A percentile compares a stretch with the other conserved stretches of the same genome.
Conservation (phyloP, 164 flowering plant genomes). For the Liquidambar formosana region DNA sequence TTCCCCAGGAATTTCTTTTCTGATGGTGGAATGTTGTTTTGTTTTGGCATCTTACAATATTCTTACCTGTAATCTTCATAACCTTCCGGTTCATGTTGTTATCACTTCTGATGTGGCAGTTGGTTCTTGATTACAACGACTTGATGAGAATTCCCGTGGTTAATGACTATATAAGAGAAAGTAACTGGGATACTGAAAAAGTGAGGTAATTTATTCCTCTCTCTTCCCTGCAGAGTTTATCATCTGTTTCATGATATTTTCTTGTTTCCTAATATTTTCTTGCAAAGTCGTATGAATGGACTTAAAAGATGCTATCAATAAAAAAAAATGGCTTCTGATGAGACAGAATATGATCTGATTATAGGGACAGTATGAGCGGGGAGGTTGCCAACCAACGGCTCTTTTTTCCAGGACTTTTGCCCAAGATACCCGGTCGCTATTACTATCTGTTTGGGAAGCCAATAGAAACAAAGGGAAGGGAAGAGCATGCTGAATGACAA, state of each 20-base stretch:
- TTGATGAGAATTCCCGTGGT: slow-evolving; percentile 59
- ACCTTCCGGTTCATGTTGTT: neutral
- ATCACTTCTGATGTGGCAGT: slow-evolving; percentile 22
- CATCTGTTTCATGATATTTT: neutral
- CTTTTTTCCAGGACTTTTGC: slow-evolving; percentile 57
- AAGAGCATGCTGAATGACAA: slow-evolving; percentile 45
- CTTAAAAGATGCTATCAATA: no score
- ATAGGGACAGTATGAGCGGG: slow-evolving; percentile 45
- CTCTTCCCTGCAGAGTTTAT: no score
- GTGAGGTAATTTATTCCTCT: slow-evolving; percentile 49
- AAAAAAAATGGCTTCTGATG: neutral
- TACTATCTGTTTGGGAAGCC: slow-evolving; percentile 89
- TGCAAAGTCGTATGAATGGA: no score
- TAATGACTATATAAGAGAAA: slow-evolving; percentile 40
- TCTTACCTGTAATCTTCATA: neutral
- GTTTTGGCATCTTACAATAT: neutral
- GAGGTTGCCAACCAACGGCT: slow-evolving; percentile 57
- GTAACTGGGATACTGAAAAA: slow-evolving; percentile 19
- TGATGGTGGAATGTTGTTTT: neutral
- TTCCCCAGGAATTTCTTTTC: neutral
- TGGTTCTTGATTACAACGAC: slow-evolving; percentile 76
- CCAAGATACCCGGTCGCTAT: slow-evolving; percentile 83
- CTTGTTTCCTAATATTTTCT: no score
- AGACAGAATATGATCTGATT: slow-evolving; percentile 4
- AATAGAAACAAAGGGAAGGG: slow-evolving; percentile 58